phyloP scores from a whole-genome alignment of 768 basidiomycete genomes.

The Podaxis pistillaris region DNA sequence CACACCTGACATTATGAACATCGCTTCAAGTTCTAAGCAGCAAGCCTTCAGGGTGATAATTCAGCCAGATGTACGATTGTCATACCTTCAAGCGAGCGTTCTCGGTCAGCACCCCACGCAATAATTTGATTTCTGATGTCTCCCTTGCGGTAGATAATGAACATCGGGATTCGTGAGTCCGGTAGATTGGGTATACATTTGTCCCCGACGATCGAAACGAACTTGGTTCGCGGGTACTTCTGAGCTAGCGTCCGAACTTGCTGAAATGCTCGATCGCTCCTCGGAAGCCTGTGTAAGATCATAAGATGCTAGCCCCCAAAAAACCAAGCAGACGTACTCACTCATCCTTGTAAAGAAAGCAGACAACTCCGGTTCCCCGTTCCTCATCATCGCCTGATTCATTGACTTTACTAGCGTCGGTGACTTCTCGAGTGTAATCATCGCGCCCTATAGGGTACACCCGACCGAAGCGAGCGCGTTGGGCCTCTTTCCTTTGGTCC shows the following conservation, averaged over 20 bases:
- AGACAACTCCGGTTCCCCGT: conserved; percentile 88
- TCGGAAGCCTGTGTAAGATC: conserved; percentile 56
- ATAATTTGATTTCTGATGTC: conserved; percentile 84
- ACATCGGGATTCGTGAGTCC: conserved; percentile 85
- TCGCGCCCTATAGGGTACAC: conserved; percentile 89
- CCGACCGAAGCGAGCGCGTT: conserved; percentile 72
- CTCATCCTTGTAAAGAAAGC: conserved; percentile 95
- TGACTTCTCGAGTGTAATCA: conserved; percentile 94
- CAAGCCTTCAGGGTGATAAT: background rate
- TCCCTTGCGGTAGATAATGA: conserved; percentile 92
- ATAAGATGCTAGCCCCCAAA: background rate
- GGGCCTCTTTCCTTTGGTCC: conserved; percentile 57
- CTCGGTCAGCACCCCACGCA: conserved; percentile 79
- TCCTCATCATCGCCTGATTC: conserved; percentile 64
- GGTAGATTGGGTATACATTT: conserved; percentile 97
- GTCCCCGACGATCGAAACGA: conserved; percentile 91
- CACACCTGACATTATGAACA: conserved; percentile 62
- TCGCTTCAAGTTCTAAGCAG: conserved; percentile 63
- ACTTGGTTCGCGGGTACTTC: conserved; percentile 90
- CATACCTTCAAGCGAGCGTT: conserved; percentile 75
- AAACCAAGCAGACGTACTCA: conserved; percentile 35
- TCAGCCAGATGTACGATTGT: conserved; percentile 14
- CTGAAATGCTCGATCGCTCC: conserved; percentile 71
- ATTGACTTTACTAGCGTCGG: conserved; percentile 79
- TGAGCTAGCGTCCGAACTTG: conserved; percentile 73